Conservation (phyloP, 352 stramenopile genomes). For the Phytophthora uliginosa region DNA sequence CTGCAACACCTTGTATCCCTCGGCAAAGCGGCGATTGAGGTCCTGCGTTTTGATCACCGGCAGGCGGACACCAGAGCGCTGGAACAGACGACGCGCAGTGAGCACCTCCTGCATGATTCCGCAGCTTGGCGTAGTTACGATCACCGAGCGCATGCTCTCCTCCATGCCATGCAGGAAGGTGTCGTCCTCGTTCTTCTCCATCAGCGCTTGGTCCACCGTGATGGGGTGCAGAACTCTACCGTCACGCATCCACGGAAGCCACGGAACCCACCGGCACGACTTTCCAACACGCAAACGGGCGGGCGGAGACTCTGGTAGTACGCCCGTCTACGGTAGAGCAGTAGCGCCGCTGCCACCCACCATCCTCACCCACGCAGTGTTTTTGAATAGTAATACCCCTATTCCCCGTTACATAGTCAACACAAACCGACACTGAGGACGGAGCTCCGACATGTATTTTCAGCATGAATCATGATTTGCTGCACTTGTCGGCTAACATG, state of each 20-base stretch:
- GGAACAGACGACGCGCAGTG: slow-evolving; percentile 96
- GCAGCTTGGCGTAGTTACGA: slow-evolving; percentile 98
- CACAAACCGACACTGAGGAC: too few species aligned
- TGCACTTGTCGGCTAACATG: too few species aligned
- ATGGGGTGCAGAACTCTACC: slow-evolving; percentile 97
- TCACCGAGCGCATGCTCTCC: slow-evolving; percentile 92
- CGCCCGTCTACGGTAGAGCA: too few species aligned
- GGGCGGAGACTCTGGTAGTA: too few species aligned
- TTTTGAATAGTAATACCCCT: too few species aligned
- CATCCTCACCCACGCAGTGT: too few species aligned
- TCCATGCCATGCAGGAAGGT: slow-evolving; percentile 86
- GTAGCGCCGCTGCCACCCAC: too few species aligned
- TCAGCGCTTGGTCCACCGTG: slow-evolving; percentile 82
- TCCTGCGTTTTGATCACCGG: slow-evolving; percentile 94
- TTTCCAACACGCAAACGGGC: slow-evolving; percentile 10
- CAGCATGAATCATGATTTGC: too few species aligned
- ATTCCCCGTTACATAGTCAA: too few species aligned
- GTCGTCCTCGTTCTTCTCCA: slow-evolving; percentile 90
- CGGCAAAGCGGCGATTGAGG: slow-evolving; percentile 92
- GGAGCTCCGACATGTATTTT: too few species aligned
- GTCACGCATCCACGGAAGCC: slow-evolving; percentile 97
- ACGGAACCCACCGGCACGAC: slow-evolving; percentile 96
- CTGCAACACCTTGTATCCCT: slow-evolving; percentile 90
- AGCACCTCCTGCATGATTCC: slow-evolving; percentile 97
- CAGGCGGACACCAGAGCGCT: slow-evolving; percentile 87